Conservation (phyloP, 1,139 yeast species). For the Saccharomycopsis crataegensis region DNA sequence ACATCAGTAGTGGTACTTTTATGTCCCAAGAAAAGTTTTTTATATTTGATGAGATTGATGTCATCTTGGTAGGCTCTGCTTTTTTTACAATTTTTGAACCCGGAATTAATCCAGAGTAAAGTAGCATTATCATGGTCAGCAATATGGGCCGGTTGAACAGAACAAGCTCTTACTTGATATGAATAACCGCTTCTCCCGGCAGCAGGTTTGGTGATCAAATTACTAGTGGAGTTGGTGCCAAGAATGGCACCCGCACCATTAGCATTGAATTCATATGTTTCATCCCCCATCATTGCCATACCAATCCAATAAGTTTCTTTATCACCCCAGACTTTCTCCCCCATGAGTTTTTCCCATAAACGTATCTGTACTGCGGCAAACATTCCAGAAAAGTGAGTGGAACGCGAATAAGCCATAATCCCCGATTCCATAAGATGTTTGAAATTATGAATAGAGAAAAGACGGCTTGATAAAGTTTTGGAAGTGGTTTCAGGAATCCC, state of each 20-base stretch:
- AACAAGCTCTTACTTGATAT: constrained; percentile 30
- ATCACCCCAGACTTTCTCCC: constrained; percentile 42
- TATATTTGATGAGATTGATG: constrained; percentile 25
- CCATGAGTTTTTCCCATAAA: constrained; percentile 29
- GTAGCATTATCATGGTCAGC: constrained; percentile 34
- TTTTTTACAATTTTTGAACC: constrained; percentile 51
- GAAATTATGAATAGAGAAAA: constrained; percentile 27
- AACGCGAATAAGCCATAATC: constrained; percentile 35
- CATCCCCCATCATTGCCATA: constrained; percentile 40
- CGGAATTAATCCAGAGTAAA: constrained; percentile 57
- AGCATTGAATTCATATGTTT: constrained; percentile 34
- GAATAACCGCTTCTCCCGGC: constrained; percentile 18
- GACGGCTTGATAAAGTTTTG: constrained; percentile 30
- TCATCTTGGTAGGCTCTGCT: constrained; percentile 27
- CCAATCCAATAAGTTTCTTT: constrained; percentile 58
- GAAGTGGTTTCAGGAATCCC: constrained; percentile 31
- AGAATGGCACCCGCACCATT: constrained; percentile 39
- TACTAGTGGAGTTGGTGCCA: constrained; percentile 22
- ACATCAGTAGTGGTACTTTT: neutral
- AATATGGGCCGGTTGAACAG: constrained; percentile 60
- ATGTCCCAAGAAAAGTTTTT: constrained; percentile 25
- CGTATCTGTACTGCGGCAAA: constrained; percentile 32
- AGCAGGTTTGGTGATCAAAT: constrained; percentile 26
- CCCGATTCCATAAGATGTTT: constrained; percentile 45
- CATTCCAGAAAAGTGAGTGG: constrained; percentile 34